Conservation (phyloP, 768 basidiomycete species). For the Cystofilobasidium ferigula region DNA sequence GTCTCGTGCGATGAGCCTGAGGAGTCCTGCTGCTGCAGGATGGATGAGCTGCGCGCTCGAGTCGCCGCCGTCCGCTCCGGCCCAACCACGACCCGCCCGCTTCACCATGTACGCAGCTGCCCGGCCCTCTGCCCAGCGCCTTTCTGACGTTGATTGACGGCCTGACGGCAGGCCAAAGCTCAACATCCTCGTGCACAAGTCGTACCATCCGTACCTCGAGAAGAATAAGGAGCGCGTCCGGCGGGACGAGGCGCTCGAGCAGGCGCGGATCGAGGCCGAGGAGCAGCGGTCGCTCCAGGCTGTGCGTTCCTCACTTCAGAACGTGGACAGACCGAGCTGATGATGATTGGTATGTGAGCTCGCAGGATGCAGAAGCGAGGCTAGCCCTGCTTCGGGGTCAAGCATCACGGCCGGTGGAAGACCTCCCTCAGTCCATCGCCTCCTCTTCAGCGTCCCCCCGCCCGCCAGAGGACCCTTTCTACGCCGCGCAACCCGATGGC, state of each 20-base stretch:
- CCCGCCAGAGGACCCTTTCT: constrained; percentile 27
- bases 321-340: background rate
- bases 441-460: constrained; percentile 13
- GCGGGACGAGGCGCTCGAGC: constrained; percentile 37
- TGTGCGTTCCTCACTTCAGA: constrained; percentile 22
- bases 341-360: background rate
- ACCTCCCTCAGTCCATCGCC: background rate
- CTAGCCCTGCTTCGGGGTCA: constrained; percentile 32
- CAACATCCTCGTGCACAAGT: constrained; percentile 40
- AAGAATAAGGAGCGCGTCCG: constrained; percentile 39
- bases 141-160: no score
- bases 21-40: no score
- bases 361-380: constrained; percentile 34
- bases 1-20: no score
- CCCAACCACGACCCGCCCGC: no score
- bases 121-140: no score
- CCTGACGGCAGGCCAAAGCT: constrained; percentile 37
- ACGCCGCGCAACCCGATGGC: constrained; percentile 26
- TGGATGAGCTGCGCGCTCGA: no score
- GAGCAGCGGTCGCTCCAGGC: constrained; percentile 35
- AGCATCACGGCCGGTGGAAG: background rate
- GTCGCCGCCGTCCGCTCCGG: no score
- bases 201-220: constrained; percentile 39
- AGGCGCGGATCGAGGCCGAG: constrained; percentile 31
- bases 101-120: no score